Base-by-base conservation (phyloP, 371 early-diverging fungal species). In the Mucor circinelloides region DNA sequence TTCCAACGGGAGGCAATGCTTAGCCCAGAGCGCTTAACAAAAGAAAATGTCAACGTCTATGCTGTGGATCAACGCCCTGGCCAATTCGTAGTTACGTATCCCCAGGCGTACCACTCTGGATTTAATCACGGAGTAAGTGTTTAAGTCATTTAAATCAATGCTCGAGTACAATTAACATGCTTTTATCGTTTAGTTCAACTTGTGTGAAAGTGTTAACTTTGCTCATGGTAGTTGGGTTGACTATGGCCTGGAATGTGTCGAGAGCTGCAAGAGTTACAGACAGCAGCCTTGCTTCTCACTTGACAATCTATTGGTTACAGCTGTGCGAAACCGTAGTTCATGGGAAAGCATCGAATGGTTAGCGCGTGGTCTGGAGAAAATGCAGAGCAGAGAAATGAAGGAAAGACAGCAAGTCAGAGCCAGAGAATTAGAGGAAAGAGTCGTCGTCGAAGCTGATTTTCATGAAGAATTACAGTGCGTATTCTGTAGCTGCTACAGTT, bases 151-250 rank as follows among this genome's bases (percentile, higher is more conserved):
- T n/a, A n/a, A n/a, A n/a, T n/a, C n/a, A n/a, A n/a, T n/a, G n/a
- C n/a, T n/a, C n/a, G n/a, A n/a, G n/a, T n/a, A n/a, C n/a, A n/a
- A n/a, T n/a, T n/a, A n/a, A n/a, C n/a, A n/a, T n/a, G n/a, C n/a
- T n/a, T n/a, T n/a, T n/a, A n/a, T n/a, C n/a, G n/a, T n/a, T 0
- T 63, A 88, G 86, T 93, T 97, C 71, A 98, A 98, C 79, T 93
- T 94, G 72, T 93, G 93, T 55, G 98, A 98, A 76, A 97, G 98
- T 0, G 98, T 97, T 57, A 98, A 98, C 77, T 97, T 97, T 85
- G 95, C 96, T 7, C 89, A 93, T 5, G 81, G 90, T 6, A 93
- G 96, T 72, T 98, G 99, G 99, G 77, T 95, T 23, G 87, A 91
- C 2, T 91, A 79, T 75, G 97, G 95, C n/a, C 64, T 87, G 1